Percentiles rank a stretch among this genome's conserved stretches.
phyloP scores from a whole-genome alignment of 768 basidiomycete genomes.

The Mycena vulgaris region DNA sequence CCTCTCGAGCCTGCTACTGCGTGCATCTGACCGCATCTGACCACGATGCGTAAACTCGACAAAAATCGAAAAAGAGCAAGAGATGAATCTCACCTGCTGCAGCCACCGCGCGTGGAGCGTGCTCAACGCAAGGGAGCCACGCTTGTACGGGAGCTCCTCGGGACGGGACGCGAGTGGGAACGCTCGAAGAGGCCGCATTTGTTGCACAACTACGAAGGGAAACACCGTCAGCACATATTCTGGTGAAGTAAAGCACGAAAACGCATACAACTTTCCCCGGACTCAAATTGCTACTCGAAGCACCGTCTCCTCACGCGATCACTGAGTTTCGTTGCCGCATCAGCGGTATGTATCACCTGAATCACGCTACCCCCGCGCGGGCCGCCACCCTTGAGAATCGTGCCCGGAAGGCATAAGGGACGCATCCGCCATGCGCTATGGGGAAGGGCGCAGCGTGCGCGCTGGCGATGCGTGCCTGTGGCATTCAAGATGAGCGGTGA shows the following conservation, averaged over 20 bases:
- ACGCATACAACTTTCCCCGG: slow-evolving; percentile 80
- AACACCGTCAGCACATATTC: too few relatives aligned
- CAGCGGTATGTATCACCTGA: slow-evolving; percentile 72
- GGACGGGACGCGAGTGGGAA: slow-evolving; percentile 86
- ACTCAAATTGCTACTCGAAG: slow-evolving; percentile 86
- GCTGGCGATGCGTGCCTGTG: too few relatives aligned
- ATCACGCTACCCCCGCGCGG: slow-evolving; percentile 24
- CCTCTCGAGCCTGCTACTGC: too few relatives aligned
- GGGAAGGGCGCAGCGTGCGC: slow-evolving; percentile 21
- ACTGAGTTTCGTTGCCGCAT: slow-evolving; percentile 85
- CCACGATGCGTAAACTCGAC: too few relatives aligned
- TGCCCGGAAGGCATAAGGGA: slow-evolving; percentile 39
- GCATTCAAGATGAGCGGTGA: too few relatives aligned
- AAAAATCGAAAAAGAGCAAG: too few relatives aligned
- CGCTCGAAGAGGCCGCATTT: too few relatives aligned
- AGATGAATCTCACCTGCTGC: too few relatives aligned
- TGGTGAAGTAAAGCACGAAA: slow-evolving; percentile 47
- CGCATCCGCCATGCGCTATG: slow-evolving; percentile 18
- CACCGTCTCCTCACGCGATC: slow-evolving; percentile 83
- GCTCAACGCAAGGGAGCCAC: slow-evolving; percentile 74
- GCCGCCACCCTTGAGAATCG: slow-evolving; percentile 41
- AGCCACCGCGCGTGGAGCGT: slow-evolving; percentile 67
- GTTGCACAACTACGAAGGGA: slow-evolving; percentile 89
- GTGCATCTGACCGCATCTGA: too few relatives aligned
- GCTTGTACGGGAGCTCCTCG: slow-evolving; percentile 86